Evolutionary conservation across 257 asterid genomes (phyloP).

Genomic region (Voacanga thouarsii): DNA sequence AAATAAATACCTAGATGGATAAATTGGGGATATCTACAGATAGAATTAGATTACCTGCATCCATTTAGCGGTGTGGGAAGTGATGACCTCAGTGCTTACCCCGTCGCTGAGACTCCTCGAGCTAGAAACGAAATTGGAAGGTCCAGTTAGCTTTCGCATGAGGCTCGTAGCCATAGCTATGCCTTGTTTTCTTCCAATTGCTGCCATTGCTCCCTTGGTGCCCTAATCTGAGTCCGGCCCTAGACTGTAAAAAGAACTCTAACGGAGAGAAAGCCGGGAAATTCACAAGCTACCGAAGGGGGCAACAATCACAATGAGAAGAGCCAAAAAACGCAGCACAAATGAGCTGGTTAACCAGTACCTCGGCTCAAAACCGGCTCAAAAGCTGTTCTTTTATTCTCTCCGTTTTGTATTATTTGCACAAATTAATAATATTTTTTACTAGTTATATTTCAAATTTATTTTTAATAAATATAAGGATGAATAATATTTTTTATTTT

Average conservation of each 20-base stretch:
- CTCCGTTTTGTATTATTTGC: too few species aligned
- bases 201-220: slow-evolving; percentile 22
- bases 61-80: slow-evolving; percentile 81
- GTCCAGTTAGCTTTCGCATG: slow-evolving; percentile 42
- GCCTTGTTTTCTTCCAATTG: slow-evolving; percentile 45
- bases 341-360: not conserved
- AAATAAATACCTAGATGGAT: not conserved
- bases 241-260: not conserved
- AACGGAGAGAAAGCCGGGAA: not conserved
- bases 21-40: not conserved
- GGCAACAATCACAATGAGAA: not conserved
- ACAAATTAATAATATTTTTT: too few species aligned
- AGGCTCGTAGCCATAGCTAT: slow-evolving; percentile 39
- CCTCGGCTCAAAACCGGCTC: not conserved
- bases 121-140: slow-evolving; percentile 27
- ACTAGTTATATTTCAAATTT: too few species aligned
- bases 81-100: slow-evolving; percentile 46
- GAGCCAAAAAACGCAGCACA: not conserved
- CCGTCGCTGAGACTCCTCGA: slow-evolving; percentile 46
- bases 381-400: not conserved
- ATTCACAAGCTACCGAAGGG: not conserved
- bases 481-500: too few species aligned
- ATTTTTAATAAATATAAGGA: too few species aligned
- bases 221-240: not conserved
- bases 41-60: slow-evolving; percentile 54